Evolutionary conservation across 129 eudicot genomes (phyloP).

Genomic region (Dittrichia graveolens): DNA sequence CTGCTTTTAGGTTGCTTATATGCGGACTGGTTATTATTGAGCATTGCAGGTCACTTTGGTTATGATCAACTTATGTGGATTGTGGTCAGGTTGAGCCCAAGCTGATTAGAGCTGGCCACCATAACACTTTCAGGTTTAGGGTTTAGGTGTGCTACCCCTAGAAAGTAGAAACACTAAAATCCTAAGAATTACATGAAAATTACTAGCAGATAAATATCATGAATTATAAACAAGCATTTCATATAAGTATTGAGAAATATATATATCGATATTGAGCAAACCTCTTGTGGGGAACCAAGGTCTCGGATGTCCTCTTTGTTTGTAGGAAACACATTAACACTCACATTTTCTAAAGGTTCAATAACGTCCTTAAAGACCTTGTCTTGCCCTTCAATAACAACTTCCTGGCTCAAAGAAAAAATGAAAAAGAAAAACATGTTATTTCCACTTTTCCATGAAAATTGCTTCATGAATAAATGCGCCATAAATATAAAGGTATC

Average conservation of each 20-base stretch:
- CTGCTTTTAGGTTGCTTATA: no score
- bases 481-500: background rate
- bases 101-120: no score
- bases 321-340: constrained; percentile 78
- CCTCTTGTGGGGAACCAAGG: constrained; percentile 92
- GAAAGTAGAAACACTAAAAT: no score
- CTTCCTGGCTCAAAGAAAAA: constrained; percentile 59
- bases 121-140: no score
- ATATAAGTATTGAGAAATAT: background rate
- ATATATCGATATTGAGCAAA: constrained; percentile 35
- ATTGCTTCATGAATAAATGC: background rate
- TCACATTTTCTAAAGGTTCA: constrained; percentile 92
- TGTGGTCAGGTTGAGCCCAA: no score
- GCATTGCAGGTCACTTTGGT: no score
- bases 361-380: constrained; percentile 95
- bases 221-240: background rate
- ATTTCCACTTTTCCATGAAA: background rate
- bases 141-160: no score
- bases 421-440: background rate
- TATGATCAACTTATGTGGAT: no score
- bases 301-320: constrained; percentile 75
- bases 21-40: no score
- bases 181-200: no score
- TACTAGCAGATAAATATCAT: no score
- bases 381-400: constrained; percentile 85